phyloP scores from a whole-genome alignment of 192 early-diverging fungal genomes.

The Dissophora ornata region DNA sequence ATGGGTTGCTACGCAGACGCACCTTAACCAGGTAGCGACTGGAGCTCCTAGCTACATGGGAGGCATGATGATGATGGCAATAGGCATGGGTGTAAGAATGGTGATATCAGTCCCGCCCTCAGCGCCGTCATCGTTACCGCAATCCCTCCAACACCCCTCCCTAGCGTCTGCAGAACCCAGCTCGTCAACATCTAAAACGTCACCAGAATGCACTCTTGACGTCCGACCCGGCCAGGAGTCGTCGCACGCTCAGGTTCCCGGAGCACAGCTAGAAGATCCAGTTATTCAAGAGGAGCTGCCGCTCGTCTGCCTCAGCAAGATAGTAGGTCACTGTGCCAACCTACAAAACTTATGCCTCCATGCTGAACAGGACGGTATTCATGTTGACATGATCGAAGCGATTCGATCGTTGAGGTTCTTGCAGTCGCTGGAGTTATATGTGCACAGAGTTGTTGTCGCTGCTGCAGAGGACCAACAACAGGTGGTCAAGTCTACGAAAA shows the following conservation, averaged over 20 bases:
- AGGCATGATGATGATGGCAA: neutral
- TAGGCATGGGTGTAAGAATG: no score
- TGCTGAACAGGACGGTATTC: constrained; percentile 5
- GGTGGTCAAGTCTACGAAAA: neutral
- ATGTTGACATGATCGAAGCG: neutral
- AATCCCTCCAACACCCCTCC: neutral
- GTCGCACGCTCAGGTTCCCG: neutral
- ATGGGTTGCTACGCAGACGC: constrained; percentile 4
- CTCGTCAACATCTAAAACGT: no score
- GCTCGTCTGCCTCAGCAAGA: constrained; percentile 13
- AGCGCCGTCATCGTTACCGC: no score
- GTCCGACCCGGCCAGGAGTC: neutral
- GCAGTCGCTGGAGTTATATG: constrained; percentile 8
- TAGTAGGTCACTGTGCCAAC: constrained; percentile 13
- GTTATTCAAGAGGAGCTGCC: constrained; percentile 3
- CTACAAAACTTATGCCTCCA: constrained; percentile 20
- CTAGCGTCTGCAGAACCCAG: no score
- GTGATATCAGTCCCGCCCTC: neutral
- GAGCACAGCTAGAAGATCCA: neutral
- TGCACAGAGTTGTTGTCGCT: constrained; percentile 4
- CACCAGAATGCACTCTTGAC: no score
- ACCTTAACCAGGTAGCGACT: neutral
- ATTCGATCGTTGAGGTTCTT: constrained; percentile 12
- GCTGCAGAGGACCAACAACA: neutral
- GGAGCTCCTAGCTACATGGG: neutral